These are phyloP conservation scores for Wickerhamomyces chambardii DNA, from an alignment of 805 yeast species.

Conservation along the genomic window DNA sequence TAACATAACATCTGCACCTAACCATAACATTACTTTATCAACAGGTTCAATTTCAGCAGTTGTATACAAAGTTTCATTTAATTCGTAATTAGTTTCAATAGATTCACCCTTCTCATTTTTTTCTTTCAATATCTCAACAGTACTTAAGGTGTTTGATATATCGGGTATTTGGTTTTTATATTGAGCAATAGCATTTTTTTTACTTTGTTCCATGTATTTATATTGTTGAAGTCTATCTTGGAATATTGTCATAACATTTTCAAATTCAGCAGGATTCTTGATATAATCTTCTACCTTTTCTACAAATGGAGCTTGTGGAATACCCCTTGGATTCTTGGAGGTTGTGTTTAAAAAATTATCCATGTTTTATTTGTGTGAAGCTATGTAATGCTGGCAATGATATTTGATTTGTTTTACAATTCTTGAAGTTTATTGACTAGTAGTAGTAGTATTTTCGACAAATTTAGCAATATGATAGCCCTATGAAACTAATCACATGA, in stretches of 20 bases:
- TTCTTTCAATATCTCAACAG: constrained; percentile 50
- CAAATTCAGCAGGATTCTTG: constrained; percentile 62
- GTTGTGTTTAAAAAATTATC: neutral
- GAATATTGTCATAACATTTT: constrained; percentile 57
- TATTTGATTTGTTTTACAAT: too few species aligned
- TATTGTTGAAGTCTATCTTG: constrained; percentile 87
- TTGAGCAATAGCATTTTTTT: constrained; percentile 27
- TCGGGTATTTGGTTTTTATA: constrained; percentile 81
- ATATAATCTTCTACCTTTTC: constrained; percentile 73
- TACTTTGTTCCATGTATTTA: constrained; percentile 63
- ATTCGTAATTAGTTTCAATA: constrained; percentile 77
- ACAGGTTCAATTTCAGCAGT: constrained; percentile 63
- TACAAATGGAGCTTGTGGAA: constrained; percentile 93
- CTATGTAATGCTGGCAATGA: too few species aligned
- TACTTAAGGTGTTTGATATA: constrained; percentile 72
- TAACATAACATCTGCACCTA: constrained; percentile 98
- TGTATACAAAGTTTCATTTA: constrained; percentile 88
- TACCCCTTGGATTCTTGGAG: constrained; percentile 78
- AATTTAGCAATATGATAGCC: neutral
- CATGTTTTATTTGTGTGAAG: neutral
- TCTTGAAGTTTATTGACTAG: too few species aligned
- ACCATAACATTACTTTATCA: constrained; percentile 76
- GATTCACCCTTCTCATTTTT: constrained; percentile 32
- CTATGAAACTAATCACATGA: too few species aligned
- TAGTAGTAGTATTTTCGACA: neutral